Evolutionary conservation across 805 yeast species (phyloP).

Genomic region (Dipodascus geniculatus): DNA sequence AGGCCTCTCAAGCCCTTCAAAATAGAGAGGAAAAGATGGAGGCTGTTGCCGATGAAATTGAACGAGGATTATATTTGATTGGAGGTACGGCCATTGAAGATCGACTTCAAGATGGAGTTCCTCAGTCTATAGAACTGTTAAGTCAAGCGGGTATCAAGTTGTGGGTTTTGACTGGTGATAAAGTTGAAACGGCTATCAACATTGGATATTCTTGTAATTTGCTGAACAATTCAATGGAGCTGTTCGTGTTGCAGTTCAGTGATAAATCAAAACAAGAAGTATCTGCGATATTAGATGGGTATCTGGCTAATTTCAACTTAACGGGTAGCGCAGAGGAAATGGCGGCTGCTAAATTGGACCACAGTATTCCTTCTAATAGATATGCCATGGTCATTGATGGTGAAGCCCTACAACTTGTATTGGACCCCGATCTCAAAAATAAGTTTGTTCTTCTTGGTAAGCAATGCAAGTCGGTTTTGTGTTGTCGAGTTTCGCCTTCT

Average conservation of each 20-base stretch:
- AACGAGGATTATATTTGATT: slow-evolving; percentile 41
- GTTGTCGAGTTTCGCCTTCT: slow-evolving; percentile 80
- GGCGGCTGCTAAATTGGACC: slow-evolving; percentile 44
- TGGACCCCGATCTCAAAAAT: slow-evolving; percentile 33
- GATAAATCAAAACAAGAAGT: slow-evolving; percentile 20
- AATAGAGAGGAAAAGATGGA: slow-evolving; percentile 55
- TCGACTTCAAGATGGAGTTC: slow-evolving; percentile 69
- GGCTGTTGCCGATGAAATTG: slow-evolving; percentile 47
- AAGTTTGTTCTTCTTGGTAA: slow-evolving; percentile 64
- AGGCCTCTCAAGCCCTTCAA: slow-evolving; percentile 47
- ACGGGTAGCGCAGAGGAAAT: slow-evolving; percentile 38
- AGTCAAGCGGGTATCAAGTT: slow-evolving; percentile 68
- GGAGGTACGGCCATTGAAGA: slow-evolving; percentile 86
- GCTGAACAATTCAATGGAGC: slow-evolving; percentile 58
- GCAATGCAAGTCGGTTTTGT: slow-evolving; percentile 63
- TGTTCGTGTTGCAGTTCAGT: slow-evolving; percentile 41
- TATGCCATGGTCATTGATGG: slow-evolving; percentile 68
- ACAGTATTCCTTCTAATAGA: slow-evolving; percentile 46
- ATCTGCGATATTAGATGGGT: slow-evolving; percentile 20
- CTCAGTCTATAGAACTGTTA: slow-evolving; percentile 56
- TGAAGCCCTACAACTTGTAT: slow-evolving; percentile 44
- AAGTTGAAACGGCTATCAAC: slow-evolving; percentile 80
- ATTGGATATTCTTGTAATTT: slow-evolving; percentile 77
- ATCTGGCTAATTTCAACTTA: slow-evolving; percentile 39
- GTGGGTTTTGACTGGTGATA: slow-evolving; percentile 81